Evolutionary conservation across 257 asterid genomes (phyloP).

Genomic region (Capsicum rhomboideum): DNA sequence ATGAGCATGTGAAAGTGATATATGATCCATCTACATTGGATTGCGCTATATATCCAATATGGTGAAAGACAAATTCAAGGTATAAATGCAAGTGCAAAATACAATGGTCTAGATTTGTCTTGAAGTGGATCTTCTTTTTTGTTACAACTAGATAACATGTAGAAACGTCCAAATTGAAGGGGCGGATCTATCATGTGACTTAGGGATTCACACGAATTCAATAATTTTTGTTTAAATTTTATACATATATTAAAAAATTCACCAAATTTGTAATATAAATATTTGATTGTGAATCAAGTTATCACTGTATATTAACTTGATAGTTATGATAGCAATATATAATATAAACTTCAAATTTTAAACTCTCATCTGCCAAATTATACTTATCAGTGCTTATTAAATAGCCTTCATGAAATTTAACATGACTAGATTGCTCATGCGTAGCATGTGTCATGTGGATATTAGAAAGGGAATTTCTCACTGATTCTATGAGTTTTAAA

Average conservation of each 20-base stretch:
- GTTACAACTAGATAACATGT: not conserved
- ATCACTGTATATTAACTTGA: not conserved
- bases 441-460: not conserved
- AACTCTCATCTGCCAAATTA: not conserved
- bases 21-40: not conserved
- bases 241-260: not conserved
- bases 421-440: not conserved
- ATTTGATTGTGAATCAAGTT: not conserved
- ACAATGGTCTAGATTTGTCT: slow-evolving; percentile 1
- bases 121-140: not conserved
- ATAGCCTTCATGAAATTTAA: not conserved
- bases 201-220: too few species aligned
- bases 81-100: not conserved
- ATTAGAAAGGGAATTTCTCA: not conserved
- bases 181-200: too few species aligned
- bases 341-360: too few species aligned
- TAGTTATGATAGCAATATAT: accelerated
- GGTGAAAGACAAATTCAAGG: not conserved
- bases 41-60: not conserved
- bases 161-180: not conserved
- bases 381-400: not conserved
- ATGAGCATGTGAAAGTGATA: not conserved
- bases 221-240: not conserved
- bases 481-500: not conserved
- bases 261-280: not conserved